Base-by-base conservation (phyloP, 2,329 filamentous ascomycete species). In the Cytospora chrysosperma region DNA sequence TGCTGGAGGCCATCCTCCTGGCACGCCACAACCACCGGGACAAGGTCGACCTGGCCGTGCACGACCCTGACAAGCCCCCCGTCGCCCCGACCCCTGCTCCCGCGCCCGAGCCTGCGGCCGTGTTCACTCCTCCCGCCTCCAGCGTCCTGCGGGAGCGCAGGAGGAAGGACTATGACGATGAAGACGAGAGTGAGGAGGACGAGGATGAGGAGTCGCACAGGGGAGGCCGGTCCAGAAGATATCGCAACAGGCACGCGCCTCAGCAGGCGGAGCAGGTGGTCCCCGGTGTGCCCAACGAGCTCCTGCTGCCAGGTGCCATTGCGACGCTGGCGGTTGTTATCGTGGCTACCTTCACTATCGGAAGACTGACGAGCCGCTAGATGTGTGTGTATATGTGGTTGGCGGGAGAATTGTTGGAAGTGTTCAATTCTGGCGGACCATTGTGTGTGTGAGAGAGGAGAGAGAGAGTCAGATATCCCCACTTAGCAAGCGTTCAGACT, bases 1-100 rank as follows among this genome's bases (percentile, higher is more conserved):
- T 99, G 50, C 78, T 95, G 2, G 95, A 99, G 76, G 93, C 95
- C 1, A 92, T 99, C 69, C 82, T 88, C 24, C 84, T 98, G 30
- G 92, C 94, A 5, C 89, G 92, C 65, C 88, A 90, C 64, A 84
- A 85, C 53, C 87, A 82, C 69, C 88, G 87, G 53, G 95, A 98
- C 70, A 99, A 99, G 82, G 95, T 99, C 24, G 95, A 99, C 72
- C 84, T 99, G 19, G 98, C 97, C 71, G 93, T 98, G 15, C 95
- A 99, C 74, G 91, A 99, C 71, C 93, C 94, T 0, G 87, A 93
- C 67, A 90, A 95, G 77, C 88, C 94, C n/a, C 91, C 93, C 0
- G 83, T 93, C n/a, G 80, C 87, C 12, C 80, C 84, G 1, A 84
- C 86, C 0, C 76, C 88, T 6, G 56, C 59, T 13, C 82, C 81